Evolutionary conservation across 345 rosid species (phyloP).

Genomic region (Geranium rotundifolium): DNA sequence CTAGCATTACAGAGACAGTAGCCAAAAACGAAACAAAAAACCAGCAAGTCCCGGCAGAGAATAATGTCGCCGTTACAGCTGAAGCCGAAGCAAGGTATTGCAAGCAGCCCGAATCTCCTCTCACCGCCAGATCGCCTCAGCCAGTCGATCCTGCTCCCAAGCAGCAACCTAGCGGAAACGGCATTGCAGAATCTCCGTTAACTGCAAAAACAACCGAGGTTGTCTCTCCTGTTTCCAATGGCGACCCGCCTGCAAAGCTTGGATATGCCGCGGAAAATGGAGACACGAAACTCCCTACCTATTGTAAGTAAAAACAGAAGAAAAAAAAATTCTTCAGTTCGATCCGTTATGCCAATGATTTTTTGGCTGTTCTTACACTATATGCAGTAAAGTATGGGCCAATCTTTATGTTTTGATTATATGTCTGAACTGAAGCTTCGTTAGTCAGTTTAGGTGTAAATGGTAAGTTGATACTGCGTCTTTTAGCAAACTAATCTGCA

Average conservation of each 20-base stretch:
- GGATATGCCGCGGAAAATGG: neutral
- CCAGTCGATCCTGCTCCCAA: too few species aligned
- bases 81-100: neutral
- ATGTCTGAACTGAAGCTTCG: neutral
- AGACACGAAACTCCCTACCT: neutral
- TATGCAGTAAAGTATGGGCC: neutral
- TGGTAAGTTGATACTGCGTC: too few species aligned
- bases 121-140: neutral
- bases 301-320: neutral
- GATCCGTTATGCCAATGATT: neutral
- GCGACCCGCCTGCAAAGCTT: too few species aligned
- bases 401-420: neutral
- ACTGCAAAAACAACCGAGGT: too few species aligned
- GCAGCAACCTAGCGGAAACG: too few species aligned
- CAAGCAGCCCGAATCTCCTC: neutral
- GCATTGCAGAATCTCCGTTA: too few species aligned
- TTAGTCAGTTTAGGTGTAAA: too few species aligned
- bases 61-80: too few species aligned
- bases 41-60: neutral
- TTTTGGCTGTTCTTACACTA: neutral
- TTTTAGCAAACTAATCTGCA: too few species aligned
- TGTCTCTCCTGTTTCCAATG: too few species aligned
- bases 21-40: neutral
- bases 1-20: neutral
- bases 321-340: neutral